Evolutionary conservation across 208 protist genomes (phyloP).

Genomic region (Crithidia fasciculata): DNA sequence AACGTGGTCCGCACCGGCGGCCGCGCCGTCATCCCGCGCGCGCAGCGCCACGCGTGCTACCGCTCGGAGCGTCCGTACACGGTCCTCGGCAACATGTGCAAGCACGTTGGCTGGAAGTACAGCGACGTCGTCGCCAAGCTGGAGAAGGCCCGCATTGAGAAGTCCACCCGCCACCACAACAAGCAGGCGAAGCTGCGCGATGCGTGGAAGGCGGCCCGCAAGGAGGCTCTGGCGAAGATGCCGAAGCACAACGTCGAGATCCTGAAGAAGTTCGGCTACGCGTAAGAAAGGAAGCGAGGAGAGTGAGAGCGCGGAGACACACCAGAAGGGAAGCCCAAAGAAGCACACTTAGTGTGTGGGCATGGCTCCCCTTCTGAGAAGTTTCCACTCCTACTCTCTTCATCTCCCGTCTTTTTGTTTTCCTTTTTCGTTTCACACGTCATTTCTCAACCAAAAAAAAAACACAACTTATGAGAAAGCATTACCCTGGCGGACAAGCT

Average conservation of each 20-base stretch:
- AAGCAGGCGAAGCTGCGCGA: constrained; percentile 75
- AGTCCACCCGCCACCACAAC: constrained; percentile 66
- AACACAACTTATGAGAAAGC: neutral
- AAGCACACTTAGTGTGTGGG: too few relatives aligned
- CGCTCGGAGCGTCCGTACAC: constrained; percentile 82
- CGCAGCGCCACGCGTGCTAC: constrained; percentile 81
- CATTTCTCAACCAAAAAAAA: constrained; percentile 14
- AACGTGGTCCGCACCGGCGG: constrained; percentile 74
- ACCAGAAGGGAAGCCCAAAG: neutral
- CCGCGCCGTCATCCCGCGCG: constrained; percentile 73
- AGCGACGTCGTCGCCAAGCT: constrained; percentile 82
- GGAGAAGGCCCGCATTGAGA: constrained; percentile 78
- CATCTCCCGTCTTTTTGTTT: constrained; percentile 24
- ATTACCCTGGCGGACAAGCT: too few relatives aligned
- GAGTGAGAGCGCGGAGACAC: neutral
- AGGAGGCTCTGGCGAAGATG: constrained; percentile 82
- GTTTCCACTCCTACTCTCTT: neutral
- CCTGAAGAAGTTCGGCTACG: constrained; percentile 91
- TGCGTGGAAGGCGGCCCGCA: constrained; percentile 73
- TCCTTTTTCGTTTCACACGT: constrained; percentile 8
- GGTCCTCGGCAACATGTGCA: constrained; percentile 87
- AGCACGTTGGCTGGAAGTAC: constrained; percentile 91
- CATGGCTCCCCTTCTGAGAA: neutral
- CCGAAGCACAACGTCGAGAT: constrained; percentile 85
- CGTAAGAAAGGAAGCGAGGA: constrained; percentile 38